phyloP scores from a whole-genome alignment of 2,329 filamentous ascomycete species.

The Monilinia fructicola region DNA sequence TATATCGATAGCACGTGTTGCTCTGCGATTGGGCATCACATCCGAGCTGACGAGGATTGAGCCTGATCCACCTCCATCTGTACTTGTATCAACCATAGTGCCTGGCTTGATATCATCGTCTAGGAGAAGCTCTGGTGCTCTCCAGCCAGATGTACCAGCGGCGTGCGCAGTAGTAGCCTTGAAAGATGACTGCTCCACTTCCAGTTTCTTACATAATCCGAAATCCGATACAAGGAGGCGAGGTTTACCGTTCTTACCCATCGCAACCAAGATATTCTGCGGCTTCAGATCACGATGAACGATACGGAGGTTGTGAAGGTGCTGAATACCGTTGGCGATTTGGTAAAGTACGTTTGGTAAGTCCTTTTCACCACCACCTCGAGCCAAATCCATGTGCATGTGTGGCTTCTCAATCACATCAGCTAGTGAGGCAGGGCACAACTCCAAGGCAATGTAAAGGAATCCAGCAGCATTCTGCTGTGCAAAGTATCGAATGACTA shows the following conservation, averaged over 20 bases:
- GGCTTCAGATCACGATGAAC: slow-evolving; percentile 97
- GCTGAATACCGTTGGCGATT: slow-evolving; percentile 83
- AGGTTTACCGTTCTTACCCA: slow-evolving; percentile 66
- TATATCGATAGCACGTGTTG: slow-evolving; percentile 94
- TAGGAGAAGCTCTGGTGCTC: slow-evolving; percentile 87
- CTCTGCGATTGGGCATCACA: slow-evolving; percentile 67
- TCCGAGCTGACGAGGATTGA: slow-evolving; percentile 58
- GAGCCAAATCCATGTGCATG: slow-evolving; percentile 66
- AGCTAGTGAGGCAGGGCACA: slow-evolving; percentile 89
- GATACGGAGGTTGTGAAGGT: slow-evolving; percentile 88
- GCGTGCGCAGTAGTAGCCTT: slow-evolving; percentile 92
- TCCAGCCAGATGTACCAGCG: slow-evolving; percentile 92
- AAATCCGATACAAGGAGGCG: slow-evolving; percentile 97
- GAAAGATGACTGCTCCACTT: slow-evolving; percentile 91
- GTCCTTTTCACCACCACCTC: slow-evolving; percentile 71
- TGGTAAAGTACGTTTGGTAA: slow-evolving; percentile 80
- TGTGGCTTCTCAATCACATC: slow-evolving; percentile 81
- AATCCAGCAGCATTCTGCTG: slow-evolving; percentile 88
- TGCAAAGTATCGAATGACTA: slow-evolving; percentile 92
- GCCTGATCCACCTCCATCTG: slow-evolving; percentile 62
- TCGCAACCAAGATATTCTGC: slow-evolving; percentile 89
- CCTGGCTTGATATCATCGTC: slow-evolving; percentile 66
- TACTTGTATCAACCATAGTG: slow-evolving; percentile 51
- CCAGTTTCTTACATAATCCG: slow-evolving; percentile 94
- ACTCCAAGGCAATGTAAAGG: slow-evolving; percentile 91